Evolutionary conservation across 2,329 filamentous ascomycete genomes (phyloP), one percentile per base, ranked within the genome.

Genomic region (Ophiostoma montium): DNA sequence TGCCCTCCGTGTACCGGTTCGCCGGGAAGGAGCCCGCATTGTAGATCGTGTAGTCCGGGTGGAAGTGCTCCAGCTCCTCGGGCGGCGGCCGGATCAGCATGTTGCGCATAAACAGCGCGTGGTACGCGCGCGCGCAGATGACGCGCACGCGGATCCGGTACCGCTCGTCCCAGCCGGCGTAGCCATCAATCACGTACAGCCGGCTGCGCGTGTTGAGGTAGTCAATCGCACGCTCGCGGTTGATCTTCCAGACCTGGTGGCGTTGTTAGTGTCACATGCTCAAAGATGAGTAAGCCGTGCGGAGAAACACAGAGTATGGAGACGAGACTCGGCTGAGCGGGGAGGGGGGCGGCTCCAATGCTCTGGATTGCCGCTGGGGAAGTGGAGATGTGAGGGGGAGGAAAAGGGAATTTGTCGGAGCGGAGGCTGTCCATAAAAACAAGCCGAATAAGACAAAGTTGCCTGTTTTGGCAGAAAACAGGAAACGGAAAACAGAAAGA

Each of bases 31-130:
- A 86, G 59, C 92, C 92, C 55, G 89, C 92, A 67, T 98, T 98
- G 84, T 98, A 98, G 73, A 98, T 96, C 62, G 90, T 90, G 75
- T 98, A 98, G 75, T 98, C 90, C 61, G 92, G 92, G 69, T 95
- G 86, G 80, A 98, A 98, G 71, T 87, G 80, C 73, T 95, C 84
- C 49, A 98, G 82, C 75, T 98, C 89, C 70, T 94, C 86, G 55
- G 78, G 79, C 48, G 82, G 75, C 55, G 92, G 92, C 60, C 92
- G 85, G 74, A 98, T 98, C 64, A 98, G 84, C 92, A 98, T 98
- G 78, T 98, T 98, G 65, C 89, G 86, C 92, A 98, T 98, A 81
- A 98, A 98, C 57, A 98, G 80, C 55, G 92, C 92, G 78, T 98
- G 92, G 78, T 98, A 98, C 69, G 92, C 92, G 65, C 92, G 89